phyloP scores from a whole-genome alignment of 441 rosid genomes.

The Croton laevigatus region DNA sequence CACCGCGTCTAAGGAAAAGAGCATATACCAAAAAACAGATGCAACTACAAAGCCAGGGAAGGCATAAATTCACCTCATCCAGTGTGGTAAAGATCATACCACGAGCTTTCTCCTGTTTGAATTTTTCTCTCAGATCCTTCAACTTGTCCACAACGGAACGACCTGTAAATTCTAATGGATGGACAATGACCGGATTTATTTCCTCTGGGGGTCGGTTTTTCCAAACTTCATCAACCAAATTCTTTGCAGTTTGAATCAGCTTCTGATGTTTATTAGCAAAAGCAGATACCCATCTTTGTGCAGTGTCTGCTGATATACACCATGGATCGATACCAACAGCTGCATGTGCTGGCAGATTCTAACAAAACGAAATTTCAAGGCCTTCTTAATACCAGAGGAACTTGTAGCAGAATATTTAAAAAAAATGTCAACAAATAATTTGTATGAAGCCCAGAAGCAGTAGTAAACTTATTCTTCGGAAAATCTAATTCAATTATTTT shows the following conservation, averaged over 20 bases:
- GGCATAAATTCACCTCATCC: slow-evolving; percentile 62
- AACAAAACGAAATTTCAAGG: slow-evolving; percentile 26
- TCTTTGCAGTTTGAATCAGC: slow-evolving; percentile 60
- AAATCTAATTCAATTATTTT: not conserved
- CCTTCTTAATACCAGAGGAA: slow-evolving; percentile 8
- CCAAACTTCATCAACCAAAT: slow-evolving; percentile 92
- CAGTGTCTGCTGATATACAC: slow-evolving; percentile 83
- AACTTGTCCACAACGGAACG: slow-evolving; percentile 66
- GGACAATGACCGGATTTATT: slow-evolving; percentile 55
- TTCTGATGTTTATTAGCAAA: slow-evolving; percentile 70
- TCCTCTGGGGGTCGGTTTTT: slow-evolving; percentile 62
- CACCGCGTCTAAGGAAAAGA: not conserved
- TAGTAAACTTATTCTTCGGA: not conserved
- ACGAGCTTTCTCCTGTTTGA: slow-evolving; percentile 49
- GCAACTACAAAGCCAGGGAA: slow-evolving; percentile 7
- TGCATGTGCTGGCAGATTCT: slow-evolving; percentile 74
- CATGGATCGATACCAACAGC: slow-evolving; percentile 79
- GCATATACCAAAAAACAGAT: slow-evolving; percentile 1
- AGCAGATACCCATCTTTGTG: slow-evolving; percentile 67
- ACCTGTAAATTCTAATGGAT: slow-evolving; percentile 78
- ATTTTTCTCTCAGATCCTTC: slow-evolving; percentile 59
- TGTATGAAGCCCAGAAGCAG: not conserved
- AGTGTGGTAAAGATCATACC: slow-evolving; percentile 74
- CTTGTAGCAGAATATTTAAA: not conserved
- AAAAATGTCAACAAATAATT: not conserved